Base-by-base conservation (phyloP, 768 basidiomycete genomes). In the Xanthoconium stramineum region DNA sequence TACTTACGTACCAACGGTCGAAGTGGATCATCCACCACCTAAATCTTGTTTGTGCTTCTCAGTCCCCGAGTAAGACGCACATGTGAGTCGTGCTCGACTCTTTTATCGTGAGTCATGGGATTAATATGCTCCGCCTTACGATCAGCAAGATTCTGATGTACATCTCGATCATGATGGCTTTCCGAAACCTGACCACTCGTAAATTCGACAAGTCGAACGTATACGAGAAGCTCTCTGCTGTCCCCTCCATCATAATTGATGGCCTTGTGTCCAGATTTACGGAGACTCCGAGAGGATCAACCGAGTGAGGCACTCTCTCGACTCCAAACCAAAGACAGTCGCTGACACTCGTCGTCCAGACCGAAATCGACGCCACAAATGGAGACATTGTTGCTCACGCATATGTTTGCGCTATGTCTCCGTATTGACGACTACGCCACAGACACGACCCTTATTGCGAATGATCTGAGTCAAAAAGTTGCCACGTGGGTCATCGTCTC, bases 351-450 rank as follows among this genome's bases (percentile, higher is more conserved):
- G 28, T 17, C 11, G 0, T 56, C 47, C 71, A 84, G 69, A 63
- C 72, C 72, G 0, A 77, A 78, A 53, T 68, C 80, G 20, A 97
- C 94, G 3, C 78, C 86, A 7, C 78, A 83, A 52, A 88, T 80
- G 35, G 82, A 89, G 66, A 86, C 86, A 3, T 83, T 80, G 62
- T 76, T 96, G 3, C 72, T 94, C 54, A 83, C 89, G 2, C 83
- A 92, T 64, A 80, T 94, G 66, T 88, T 96, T 57, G 86, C 89
- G 1, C 75, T 96, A 0, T 91, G 87, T 64, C 80, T 97, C 30
- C 83, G 81, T 47, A 68, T 94, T 8, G 94, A 97, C 60, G 82
- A 84, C 51, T 96, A 83, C 63, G 83, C 84, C 0, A 81, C 86
- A 0, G 86, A 97, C 59, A 78, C 85, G 0, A 74, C 78, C 2